phyloP scores from a whole-genome alignment of 148 eudicot genomes.

The Nepenthes mirabilis region DNA sequence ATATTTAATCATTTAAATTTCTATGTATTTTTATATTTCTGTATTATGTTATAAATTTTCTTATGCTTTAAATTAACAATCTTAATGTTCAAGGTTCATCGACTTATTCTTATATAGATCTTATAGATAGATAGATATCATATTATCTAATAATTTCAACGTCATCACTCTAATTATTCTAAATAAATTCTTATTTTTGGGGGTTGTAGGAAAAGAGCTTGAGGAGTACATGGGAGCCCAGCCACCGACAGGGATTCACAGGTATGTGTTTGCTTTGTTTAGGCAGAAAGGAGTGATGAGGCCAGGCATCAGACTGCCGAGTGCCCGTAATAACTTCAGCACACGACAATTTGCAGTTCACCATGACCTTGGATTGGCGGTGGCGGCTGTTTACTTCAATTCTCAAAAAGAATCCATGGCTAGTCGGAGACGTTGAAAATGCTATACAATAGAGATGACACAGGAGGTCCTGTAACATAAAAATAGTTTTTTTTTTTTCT shows the following conservation, averaged over 20 bases:
- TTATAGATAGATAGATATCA: no score
- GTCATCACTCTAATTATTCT: no score
- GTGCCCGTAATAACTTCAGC: constrained; percentile 22
- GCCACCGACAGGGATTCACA: constrained; percentile 35
- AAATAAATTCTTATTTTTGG: not conserved
- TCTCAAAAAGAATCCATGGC: constrained; percentile 21
- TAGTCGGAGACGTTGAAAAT: constrained; percentile 7
- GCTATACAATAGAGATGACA: no score
- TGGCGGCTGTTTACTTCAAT: constrained; percentile 36
- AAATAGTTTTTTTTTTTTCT: no score
- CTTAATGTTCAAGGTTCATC: not conserved
- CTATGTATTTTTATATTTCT: no score
- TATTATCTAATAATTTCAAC: no score
- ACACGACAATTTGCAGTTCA: constrained; percentile 27
- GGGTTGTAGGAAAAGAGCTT: constrained; percentile 24
- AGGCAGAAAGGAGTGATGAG: constrained; percentile 11
- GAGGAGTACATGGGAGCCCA: constrained; percentile 32
- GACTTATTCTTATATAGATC: not conserved
- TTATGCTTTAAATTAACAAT: no score
- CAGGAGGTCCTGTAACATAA: no score
- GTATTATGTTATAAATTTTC: no score
- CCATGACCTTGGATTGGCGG: constrained; percentile 28
- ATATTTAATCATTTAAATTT: no score
- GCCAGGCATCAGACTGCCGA: constrained; percentile 3
- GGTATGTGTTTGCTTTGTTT: constrained; percentile 25